These are phyloP conservation scores for Phytophthora pluvialis DNA, from an alignment of 352 stramenopile species.

Conservation along the genomic window DNA sequence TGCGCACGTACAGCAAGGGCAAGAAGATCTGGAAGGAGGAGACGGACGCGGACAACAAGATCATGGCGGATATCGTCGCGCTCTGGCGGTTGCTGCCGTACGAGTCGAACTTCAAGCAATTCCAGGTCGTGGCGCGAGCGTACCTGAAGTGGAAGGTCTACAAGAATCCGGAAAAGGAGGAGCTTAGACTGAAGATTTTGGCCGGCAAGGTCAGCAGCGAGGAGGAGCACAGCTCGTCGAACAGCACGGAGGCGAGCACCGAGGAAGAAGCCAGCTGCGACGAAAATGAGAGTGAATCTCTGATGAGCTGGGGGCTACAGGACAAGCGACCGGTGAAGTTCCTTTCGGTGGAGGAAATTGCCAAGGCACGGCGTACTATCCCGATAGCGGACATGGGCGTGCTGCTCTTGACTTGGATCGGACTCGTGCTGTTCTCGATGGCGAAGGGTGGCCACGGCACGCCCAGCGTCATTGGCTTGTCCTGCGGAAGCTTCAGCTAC, in stretches of 20 bases:
- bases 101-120: conserved; percentile 76
- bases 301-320: conserved; percentile 56
- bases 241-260: conserved; percentile 41
- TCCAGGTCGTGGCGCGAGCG: conserved; percentile 61
- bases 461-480: conserved; percentile 73
- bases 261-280: conserved; percentile 51
- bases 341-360: conserved; percentile 59
- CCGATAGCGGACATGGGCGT: conserved; percentile 69
- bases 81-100: conserved; percentile 76
- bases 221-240: conserved; percentile 35
- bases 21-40: conserved; percentile 78
- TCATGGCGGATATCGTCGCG: conserved; percentile 52
- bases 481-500: conserved; percentile 72
- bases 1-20: conserved; percentile 74
- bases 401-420: conserved; percentile 81
- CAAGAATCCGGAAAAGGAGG: conserved; percentile 44
- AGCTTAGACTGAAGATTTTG: conserved; percentile 47
- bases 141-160: conserved; percentile 82
- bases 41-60: conserved; percentile 50
- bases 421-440: conserved; percentile 80
- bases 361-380: conserved; percentile 54
- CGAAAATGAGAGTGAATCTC: conserved; percentile 61
- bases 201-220: conserved; percentile 34
- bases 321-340: conserved; percentile 38
- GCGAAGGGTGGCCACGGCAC: conserved; percentile 79